Percentiles rank a stretch among this genome's conserved stretches.
Conservation (phyloP, 1,284 basidiomycete species). For the Mycosarcoma mackinlayi region DNA sequence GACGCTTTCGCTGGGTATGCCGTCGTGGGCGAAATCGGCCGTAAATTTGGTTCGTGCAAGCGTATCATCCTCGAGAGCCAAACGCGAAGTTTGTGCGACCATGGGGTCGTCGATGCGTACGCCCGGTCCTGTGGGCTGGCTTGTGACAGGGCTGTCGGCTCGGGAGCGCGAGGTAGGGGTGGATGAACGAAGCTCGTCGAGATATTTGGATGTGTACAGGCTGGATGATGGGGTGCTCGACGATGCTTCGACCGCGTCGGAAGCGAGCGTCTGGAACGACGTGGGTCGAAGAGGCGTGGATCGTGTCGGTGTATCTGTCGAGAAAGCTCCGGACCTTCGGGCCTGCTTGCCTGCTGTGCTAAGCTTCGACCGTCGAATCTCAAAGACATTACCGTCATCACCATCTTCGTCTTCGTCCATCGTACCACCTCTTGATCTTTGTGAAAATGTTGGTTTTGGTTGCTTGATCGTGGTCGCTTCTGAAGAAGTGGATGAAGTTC, state of each 20-base stretch:
- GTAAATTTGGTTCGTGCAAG: slow-evolving; percentile 32
- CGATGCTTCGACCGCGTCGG: not conserved
- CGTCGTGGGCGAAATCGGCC: slow-evolving; percentile 28
- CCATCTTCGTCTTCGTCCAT: slow-evolving; percentile 19
- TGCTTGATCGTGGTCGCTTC: not conserved
- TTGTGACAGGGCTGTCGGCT: slow-evolving; percentile 13
- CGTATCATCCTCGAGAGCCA: slow-evolving; percentile 5
- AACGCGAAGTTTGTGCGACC: slow-evolving; percentile 14
- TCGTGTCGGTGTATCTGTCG: slow-evolving; percentile 8
- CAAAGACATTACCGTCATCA: slow-evolving; percentile 11
- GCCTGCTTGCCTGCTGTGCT: slow-evolving; percentile 14
- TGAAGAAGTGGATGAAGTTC: slow-evolving; percentile 6
- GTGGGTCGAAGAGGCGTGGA: slow-evolving; percentile 22
- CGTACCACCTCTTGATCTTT: not conserved
- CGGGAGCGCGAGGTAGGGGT: slow-evolving; percentile 26
- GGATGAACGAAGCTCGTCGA: slow-evolving; percentile 37
- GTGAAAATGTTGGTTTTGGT: not conserved
- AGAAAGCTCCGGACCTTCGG: slow-evolving; percentile 8
- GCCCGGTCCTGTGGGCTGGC: slow-evolving; percentile 7
- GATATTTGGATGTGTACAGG: slow-evolving; percentile 35
- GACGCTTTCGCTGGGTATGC: slow-evolving; percentile 51
- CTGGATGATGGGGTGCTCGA: slow-evolving; percentile 1
- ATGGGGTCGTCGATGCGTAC: slow-evolving; percentile 32
- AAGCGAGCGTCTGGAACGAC: slow-evolving; percentile 3
- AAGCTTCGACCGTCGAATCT: slow-evolving; percentile 32